Evolutionary conservation across 495 filamentous ascomycete genomes (phyloP), one percentile per base, ranked within the genome.

Genomic region (Amorphotheca resinae): DNA sequence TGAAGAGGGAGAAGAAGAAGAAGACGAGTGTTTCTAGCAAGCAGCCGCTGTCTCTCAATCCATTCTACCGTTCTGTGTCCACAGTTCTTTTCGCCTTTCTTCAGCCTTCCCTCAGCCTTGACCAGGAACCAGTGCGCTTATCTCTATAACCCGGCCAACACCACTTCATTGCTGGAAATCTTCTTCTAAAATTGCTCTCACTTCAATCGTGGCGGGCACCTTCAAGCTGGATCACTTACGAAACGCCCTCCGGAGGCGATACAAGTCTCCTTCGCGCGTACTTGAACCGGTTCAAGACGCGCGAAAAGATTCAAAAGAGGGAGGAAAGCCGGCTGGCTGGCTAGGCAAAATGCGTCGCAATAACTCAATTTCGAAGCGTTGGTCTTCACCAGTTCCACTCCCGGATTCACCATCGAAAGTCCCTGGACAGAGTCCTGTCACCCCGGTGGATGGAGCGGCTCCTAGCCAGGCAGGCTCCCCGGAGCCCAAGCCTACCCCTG

Each of bases 161-260:
- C n/a, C n/a, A n/a, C n/a, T n/a, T n/a, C n/a, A n/a, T n/a, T n/a
- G n/a, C n/a, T n/a, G n/a, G n/a, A n/a, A n/a, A n/a, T 31, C 42
- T 14, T 15, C 18, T 20, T 3, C 3, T 32, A 17, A 8, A 28
- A n/a, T 31, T 25, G n/a, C n/a, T n/a, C n/a, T n/a, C 15, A 17
- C 14, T 21, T 30, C 34, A 12, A 37, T 15, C 4, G 34, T 16
- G 4, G 25, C 38, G 40, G 22, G 40, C 26, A 25, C 22, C 38
- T n/a, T n/a, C 41, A 56, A 41, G 9, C 46, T 57, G 54, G 54
- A 57, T 42, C 48, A 51, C 28, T 4, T 57, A 46, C 48, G 54
- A 20, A 48, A 42, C 41, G 53, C 53, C 34, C 18, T 22, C 31
- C 42, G 46, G 16, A 46, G 51, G 42, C 54, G 49, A 22, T 43